A percentile compares a stretch with the other conserved stretches of the same genome.
Evolutionary conservation across 176 grass and related monocot species (phyloP).

Genomic region (Elymus sibiricus): DNA sequence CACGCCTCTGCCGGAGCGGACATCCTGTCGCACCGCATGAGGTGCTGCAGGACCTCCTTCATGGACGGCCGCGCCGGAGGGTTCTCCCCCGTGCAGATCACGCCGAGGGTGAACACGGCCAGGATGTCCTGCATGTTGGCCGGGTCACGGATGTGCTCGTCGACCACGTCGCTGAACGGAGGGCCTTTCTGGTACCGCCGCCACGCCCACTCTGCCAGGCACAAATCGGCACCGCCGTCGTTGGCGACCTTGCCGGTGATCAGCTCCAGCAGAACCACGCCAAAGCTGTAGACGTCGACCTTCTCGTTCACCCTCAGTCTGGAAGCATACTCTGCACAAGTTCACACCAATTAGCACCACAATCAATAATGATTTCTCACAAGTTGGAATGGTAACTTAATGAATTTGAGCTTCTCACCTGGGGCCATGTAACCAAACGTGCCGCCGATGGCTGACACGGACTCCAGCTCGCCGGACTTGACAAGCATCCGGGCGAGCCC

Average conservation of each 20-base stretch:
- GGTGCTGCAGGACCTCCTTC: conserved; percentile 32
- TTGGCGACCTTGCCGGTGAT: conserved; percentile 48
- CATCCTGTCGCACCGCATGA: conserved; percentile 33
- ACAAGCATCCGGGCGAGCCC: conserved; percentile 63
- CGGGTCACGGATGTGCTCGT: neutral
- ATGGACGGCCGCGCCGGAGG: conserved; percentile 34
- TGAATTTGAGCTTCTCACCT: conserved; percentile 29
- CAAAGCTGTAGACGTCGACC: conserved; percentile 90
- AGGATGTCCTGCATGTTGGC: neutral
- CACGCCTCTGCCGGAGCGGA: conserved; percentile 7
- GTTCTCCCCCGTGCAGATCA: conserved; percentile 58
- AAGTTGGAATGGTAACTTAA: neutral
- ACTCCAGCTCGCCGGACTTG: conserved; percentile 55
- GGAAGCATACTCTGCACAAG: conserved; percentile 61
- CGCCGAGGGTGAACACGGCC: neutral
- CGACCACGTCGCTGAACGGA: conserved; percentile 35
- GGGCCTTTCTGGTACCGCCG: conserved; percentile 39
- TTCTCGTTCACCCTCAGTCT: conserved; percentile 66
- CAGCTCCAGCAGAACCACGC: conserved; percentile 79
- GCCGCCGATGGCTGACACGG: conserved; percentile 61
- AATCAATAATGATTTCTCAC: neutral
- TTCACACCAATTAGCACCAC: neutral
- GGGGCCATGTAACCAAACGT: conserved; percentile 88
- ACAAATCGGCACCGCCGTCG: conserved; percentile 38
- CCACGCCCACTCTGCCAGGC: conserved; percentile 82